These are phyloP conservation scores for Spizellomyces sp. DNA, from an alignment of 192 early-diverging fungal species.

Conservation along the genomic window DNA sequence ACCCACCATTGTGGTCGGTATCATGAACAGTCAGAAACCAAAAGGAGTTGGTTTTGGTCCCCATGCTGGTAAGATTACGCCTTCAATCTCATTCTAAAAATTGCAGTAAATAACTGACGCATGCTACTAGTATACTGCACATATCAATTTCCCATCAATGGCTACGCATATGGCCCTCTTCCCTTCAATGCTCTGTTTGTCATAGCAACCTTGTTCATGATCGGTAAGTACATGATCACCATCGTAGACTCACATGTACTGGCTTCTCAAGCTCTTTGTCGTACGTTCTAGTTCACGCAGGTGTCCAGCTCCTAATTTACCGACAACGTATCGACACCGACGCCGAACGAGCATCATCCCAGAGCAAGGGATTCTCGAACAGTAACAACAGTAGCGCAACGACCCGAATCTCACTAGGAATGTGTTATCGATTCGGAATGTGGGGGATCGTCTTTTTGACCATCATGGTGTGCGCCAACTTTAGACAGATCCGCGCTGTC, in stretches of 20 bases:
- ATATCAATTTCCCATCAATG: conserved; percentile 20
- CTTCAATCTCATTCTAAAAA: too few species aligned
- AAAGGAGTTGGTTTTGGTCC: conserved; percentile 14
- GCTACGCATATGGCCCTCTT: conserved; percentile 21
- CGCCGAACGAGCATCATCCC: not conserved
- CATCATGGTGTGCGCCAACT: conserved; percentile 17
- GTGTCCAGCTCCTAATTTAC: conserved; percentile 8
- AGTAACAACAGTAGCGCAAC: conserved; percentile 3
- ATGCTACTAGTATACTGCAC: conserved; percentile 15
- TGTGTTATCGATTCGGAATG: conserved; percentile 25
- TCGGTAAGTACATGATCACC: not conserved
- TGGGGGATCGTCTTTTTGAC: conserved; percentile 19
- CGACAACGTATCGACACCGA: not conserved
- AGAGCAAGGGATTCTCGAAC: not conserved
- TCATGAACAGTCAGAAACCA: conserved; percentile 7
- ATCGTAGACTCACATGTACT: not conserved
- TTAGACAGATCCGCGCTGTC: conserved; percentile 4
- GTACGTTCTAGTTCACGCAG: conserved; percentile 13
- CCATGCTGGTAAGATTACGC: not conserved
- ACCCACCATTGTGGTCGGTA: conserved; percentile 19
- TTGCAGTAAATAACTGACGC: too few species aligned
- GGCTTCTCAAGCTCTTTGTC: not conserved
- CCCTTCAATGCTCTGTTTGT: conserved; percentile 15
- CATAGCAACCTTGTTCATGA: conserved; percentile 12
- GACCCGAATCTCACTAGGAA: conserved; percentile 10